Conservation (phyloP, 2,329 filamentous ascomycete species). For the Lasiodiplodia gonubiensis region DNA sequence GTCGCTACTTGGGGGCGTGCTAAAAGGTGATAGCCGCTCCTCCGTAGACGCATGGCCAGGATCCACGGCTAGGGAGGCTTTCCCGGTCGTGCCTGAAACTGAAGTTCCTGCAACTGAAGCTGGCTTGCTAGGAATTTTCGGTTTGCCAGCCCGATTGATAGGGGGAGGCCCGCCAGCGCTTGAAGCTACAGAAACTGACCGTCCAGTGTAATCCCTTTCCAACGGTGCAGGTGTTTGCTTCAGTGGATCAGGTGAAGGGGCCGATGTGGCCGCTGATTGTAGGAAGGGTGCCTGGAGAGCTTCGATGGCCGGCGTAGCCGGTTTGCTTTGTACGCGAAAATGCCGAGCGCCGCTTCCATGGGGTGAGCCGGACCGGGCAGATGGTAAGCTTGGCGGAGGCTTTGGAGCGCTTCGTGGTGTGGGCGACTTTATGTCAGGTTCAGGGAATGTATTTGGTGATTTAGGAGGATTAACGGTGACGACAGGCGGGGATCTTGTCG, state of each 20-base stretch:
- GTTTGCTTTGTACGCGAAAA: conserved; percentile 48
- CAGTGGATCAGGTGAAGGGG: conserved; percentile 37
- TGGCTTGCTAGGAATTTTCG: conserved; percentile 63
- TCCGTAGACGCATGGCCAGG: conserved; percentile 50
- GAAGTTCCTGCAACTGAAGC: conserved; percentile 34
- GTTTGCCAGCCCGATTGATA: conserved; percentile 81
- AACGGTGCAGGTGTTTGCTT: conserved; percentile 31
- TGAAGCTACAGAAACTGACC: conserved; percentile 36
- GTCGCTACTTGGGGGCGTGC: conserved; percentile 78
- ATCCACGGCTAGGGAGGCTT: conserved; percentile 44
- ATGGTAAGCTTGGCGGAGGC: conserved; percentile 34
- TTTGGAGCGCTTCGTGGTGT: conserved; percentile 37
- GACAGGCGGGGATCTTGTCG: conserved; percentile 64
- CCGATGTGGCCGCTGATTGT: conserved; percentile 33
- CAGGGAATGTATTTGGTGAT: conserved; percentile 64
- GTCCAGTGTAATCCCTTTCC: conserved; percentile 3
- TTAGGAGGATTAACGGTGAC: conserved; percentile 73
- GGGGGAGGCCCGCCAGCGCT: conserved; percentile 65
- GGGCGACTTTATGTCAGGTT: conserved; percentile 43
- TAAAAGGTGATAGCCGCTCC: conserved; percentile 75
- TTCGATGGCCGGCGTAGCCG: conserved; percentile 50
- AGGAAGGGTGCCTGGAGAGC: conserved; percentile 45
- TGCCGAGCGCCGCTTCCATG: conserved; percentile 37
- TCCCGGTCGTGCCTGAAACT: conserved; percentile 33
- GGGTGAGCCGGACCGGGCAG: conserved; percentile 30